These are phyloP conservation scores for Lagenidium giganteum DNA, from an alignment of 352 stramenopile genomes.

Conservation along the genomic window DNA sequence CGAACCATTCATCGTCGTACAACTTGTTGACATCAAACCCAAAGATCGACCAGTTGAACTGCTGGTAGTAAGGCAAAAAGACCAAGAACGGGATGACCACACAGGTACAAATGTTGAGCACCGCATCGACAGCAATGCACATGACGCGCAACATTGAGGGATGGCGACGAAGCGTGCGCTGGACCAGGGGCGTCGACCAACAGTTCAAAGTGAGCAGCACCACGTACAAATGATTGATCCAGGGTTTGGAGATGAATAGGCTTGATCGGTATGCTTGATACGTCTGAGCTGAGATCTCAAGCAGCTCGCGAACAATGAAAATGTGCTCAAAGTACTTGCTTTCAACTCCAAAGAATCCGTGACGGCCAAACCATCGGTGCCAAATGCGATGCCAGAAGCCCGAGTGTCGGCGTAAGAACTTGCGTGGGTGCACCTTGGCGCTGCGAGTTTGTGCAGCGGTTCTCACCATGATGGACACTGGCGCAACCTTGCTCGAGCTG, in stretches of 20 bases:
- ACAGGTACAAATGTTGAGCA: slow-evolving; percentile 15
- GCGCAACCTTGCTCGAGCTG: too few species aligned
- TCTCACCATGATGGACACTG: too few species aligned
- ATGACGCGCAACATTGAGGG: not conserved
- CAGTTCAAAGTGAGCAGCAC: slow-evolving; percentile 17
- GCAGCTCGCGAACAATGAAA: slow-evolving; percentile 13
- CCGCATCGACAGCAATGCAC: slow-evolving; percentile 14
- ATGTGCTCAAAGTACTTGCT: slow-evolving; percentile 15
- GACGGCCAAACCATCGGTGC: slow-evolving; percentile 9
- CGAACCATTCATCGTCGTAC: slow-evolving; percentile 33
- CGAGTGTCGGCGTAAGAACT: too few species aligned
- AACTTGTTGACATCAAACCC: slow-evolving; percentile 5
- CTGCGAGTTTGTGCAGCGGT: too few species aligned
- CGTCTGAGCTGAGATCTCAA: slow-evolving; percentile 18
- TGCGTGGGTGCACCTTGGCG: too few species aligned
- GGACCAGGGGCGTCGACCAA: slow-evolving; percentile 17
- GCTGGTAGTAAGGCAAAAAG: slow-evolving; percentile 28
- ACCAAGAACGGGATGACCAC: slow-evolving; percentile 24
- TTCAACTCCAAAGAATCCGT: slow-evolving; percentile 15
- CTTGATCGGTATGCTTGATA: slow-evolving; percentile 12
- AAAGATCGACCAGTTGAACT: too few species aligned
- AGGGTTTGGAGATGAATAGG: slow-evolving; percentile 5
- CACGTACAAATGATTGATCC: slow-evolving; percentile 17
- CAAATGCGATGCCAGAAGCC: too few species aligned
- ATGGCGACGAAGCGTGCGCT: too few species aligned